Conservation (phyloP, 371 early-diverging fungal genomes). For the Circinella umbellata region DNA sequence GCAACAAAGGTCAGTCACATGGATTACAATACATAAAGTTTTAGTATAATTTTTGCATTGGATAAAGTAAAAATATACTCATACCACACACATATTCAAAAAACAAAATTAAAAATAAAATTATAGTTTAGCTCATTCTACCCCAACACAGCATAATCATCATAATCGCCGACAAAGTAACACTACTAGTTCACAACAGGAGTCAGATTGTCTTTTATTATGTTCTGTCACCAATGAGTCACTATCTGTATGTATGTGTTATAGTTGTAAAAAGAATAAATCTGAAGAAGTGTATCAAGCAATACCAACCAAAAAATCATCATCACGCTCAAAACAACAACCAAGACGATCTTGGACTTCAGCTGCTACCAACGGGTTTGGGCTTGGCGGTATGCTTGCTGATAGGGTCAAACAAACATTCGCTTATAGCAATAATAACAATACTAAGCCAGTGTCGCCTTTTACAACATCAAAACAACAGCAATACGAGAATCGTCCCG, state of each 20-base stretch:
- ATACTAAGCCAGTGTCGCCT: background rate
- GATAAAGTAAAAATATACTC: too few relatives aligned
- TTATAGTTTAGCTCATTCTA: background rate
- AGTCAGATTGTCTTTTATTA: background rate
- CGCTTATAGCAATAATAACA: constrained; percentile 5
- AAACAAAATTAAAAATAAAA: too few relatives aligned
- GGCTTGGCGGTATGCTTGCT: constrained; percentile 10
- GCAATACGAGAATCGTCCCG: background rate
- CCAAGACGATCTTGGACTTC: constrained; percentile 5
- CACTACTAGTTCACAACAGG: background rate
- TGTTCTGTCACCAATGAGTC: constrained; percentile 9
- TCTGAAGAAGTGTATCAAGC: background rate
- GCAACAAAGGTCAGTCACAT: background rate
- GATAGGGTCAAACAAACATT: constrained; percentile 22
- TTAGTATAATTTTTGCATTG: too few relatives aligned
- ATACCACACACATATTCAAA: too few relatives aligned
- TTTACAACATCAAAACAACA: background rate
- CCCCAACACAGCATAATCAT: background rate
- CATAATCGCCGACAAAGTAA: too few relatives aligned
- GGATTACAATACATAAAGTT: too few relatives aligned
- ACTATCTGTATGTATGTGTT: constrained; percentile 18
- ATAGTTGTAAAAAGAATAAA: constrained; percentile 13
- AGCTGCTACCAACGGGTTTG: constrained; percentile 1
- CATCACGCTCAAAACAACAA: background rate
- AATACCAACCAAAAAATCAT: background rate